Conservation (phyloP, 2,329 filamentous ascomycete species). For the Monilinia fructigena region DNA sequence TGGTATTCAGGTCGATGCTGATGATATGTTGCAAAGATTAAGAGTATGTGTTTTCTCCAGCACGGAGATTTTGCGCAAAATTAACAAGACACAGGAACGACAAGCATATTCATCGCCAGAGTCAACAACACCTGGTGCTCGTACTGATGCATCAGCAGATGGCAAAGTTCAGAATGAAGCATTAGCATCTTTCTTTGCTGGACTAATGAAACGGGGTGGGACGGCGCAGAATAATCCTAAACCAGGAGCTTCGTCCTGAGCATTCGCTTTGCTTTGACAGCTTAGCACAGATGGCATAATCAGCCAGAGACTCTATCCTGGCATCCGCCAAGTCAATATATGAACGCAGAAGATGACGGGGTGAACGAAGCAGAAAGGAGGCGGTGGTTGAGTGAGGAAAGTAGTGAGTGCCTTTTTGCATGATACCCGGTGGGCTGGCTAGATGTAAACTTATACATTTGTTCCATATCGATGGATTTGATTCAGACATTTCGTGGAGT, state of each 20-base stretch:
- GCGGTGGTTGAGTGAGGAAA: background rate
- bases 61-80: background rate
- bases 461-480: constrained; percentile 23
- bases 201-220: constrained; percentile 54
- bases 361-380: background rate
- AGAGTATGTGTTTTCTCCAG: constrained; percentile 57
- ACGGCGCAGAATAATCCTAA: constrained; percentile 37
- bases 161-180: constrained; percentile 58
- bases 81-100: constrained; percentile 36
- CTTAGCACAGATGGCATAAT: background rate
- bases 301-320: constrained; percentile 15
- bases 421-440: constrained; percentile 23
- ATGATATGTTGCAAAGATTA: constrained; percentile 84
- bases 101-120: constrained; percentile 40
- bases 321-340: constrained; percentile 4
- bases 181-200: constrained; percentile 59
- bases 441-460: constrained; percentile 24
- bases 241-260: constrained; percentile 31
- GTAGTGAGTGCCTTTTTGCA: constrained; percentile 19
- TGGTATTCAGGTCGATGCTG: constrained; percentile 91
- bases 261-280: background rate
- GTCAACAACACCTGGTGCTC: constrained; percentile 35
- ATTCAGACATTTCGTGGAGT: constrained; percentile 2
- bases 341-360: background rate
- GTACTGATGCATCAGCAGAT: constrained; percentile 36